Evolutionary conservation across 2,329 filamentous ascomycete genomes (phyloP).

Genomic region (Calonectria crousiana): DNA sequence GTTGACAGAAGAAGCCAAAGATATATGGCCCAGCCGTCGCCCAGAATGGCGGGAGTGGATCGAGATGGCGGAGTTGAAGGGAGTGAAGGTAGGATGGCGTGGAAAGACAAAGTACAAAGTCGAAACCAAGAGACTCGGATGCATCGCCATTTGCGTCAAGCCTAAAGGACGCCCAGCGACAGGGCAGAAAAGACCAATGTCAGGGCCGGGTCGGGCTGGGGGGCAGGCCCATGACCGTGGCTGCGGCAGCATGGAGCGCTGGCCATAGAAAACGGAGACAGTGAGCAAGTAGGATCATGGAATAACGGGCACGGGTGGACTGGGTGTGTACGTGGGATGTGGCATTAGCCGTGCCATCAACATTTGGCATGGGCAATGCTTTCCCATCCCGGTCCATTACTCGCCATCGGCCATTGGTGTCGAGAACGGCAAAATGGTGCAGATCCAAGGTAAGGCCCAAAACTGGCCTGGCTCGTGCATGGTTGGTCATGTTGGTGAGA

Average conservation of each 20-base stretch:
- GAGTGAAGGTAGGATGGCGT: neutral
- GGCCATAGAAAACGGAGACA: slow-evolving; percentile 1
- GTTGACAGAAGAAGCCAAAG: neutral
- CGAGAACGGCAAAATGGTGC: neutral
- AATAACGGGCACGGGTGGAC: neutral
- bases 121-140: slow-evolving; percentile 2
- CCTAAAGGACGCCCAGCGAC: neutral
- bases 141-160: slow-evolving; percentile 8
- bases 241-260: slow-evolving; percentile 17
- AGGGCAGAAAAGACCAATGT: neutral
- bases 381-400: slow-evolving; percentile 4
- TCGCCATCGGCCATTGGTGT: neutral
- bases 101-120: slow-evolving; percentile 7
- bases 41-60: slow-evolving; percentile 7
- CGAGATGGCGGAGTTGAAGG: slow-evolving; percentile 19
- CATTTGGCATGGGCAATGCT: neutral
- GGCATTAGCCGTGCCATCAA: neutral
- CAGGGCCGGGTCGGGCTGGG: slow-evolving; percentile 2
- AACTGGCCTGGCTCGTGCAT: neutral
- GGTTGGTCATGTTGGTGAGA: neutral
- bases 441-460: slow-evolving; percentile 8
- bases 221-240: slow-evolving; percentile 5
- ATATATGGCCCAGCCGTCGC: slow-evolving; percentile 10
- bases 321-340: slow-evolving; percentile 11
- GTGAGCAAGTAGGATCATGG: neutral